Evolutionary conservation across 805 yeast species (phyloP).

Genomic region (Saccharomycopsis fodiens): DNA sequence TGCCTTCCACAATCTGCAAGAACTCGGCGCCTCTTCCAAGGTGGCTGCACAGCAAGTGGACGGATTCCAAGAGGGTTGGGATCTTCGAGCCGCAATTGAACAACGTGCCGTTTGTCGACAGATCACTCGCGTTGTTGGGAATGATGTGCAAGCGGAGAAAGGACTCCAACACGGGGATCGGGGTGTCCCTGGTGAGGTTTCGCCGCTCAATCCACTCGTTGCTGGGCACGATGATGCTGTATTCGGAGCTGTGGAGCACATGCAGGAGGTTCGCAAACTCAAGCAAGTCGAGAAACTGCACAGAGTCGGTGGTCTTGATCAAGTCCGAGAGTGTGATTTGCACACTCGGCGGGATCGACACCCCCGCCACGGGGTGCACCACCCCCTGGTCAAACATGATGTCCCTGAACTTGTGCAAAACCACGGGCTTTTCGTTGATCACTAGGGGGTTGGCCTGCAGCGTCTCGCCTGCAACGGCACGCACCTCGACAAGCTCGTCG

Average conservation of each 20-base stretch:
- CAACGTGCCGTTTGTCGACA: slow-evolving; percentile 23
- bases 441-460: slow-evolving; percentile 21
- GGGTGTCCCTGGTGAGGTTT: slow-evolving; percentile 35
- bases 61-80: slow-evolving; percentile 36
- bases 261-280: slow-evolving; percentile 35
- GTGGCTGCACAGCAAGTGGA: slow-evolving; percentile 38
- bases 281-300: slow-evolving; percentile 35
- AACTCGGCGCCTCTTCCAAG: slow-evolving; percentile 30
- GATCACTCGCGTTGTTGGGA: slow-evolving; percentile 44
- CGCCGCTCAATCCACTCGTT: slow-evolving; percentile 40
- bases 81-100: slow-evolving; percentile 41
- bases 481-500: slow-evolving; percentile 23
- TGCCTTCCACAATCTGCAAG: slow-evolving; percentile 39
- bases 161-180: slow-evolving; percentile 37
- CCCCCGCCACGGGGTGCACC: slow-evolving; percentile 55
- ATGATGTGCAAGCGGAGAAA: slow-evolving; percentile 65
- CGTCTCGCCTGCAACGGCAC: slow-evolving; percentile 16
- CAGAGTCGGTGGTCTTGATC: slow-evolving; percentile 44
- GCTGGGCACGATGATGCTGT: slow-evolving; percentile 71
- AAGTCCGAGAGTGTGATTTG: slow-evolving; percentile 49
- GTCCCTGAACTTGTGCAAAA: slow-evolving; percentile 41
- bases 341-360: slow-evolving; percentile 51
- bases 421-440: slow-evolving; percentile 19
- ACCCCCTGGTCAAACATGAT: slow-evolving; percentile 80
- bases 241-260: slow-evolving; percentile 33